Evolutionary conservation across 2,329 filamentous ascomycete species (phyloP), one percentile per base, ranked within the genome.

Genomic region (Fusarium anthophilum): DNA sequence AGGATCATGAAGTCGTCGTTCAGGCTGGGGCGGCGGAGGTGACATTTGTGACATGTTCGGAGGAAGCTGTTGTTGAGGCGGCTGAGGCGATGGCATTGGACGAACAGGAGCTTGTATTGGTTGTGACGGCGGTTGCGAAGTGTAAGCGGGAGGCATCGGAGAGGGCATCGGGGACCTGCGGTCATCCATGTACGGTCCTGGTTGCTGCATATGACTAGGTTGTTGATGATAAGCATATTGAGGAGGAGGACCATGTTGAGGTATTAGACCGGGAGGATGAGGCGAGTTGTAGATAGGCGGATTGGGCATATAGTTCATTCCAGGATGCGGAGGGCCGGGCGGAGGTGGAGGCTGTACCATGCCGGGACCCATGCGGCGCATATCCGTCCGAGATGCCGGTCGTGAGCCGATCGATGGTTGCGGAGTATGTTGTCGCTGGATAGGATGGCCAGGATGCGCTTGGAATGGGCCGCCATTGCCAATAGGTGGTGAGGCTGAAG

Each of bases 401-500:
- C 83, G 80, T 30, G 95, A 97, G 63, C 90, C 88, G 77, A 89
- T 89, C 72, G 75, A 90, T 9, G 94, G 93, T 79, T 97, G 93
- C 22, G 95, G 95, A 12, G 95, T 97, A 70, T 93, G 92, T 63
- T 93, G 91, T 72, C 95, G 91, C 62, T 85, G 86, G n/a, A 76
- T 80, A 78, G 77, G 86, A 82, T 81, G 79, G 18, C 72, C 78
- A 20, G 79, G 77, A 56, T 83, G 83, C 14, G 79, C 76, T 72
- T 91, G 90, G 77, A 92, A 94, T 30, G 90, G 88, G 73, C 92
- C 92, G 79, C 92, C 92, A 79, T 95, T 97, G 58, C 90, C 89
- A 75, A 98, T 94, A 7, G 96, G 96, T 66, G 96, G 96, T 30
- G 96, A 98, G 38, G 92, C 93, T 30, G 94, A 97, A 17, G 94